Evolutionary conservation across 2,329 filamentous ascomycete species (phyloP).

Genomic region (Fusarium dimerum): DNA sequence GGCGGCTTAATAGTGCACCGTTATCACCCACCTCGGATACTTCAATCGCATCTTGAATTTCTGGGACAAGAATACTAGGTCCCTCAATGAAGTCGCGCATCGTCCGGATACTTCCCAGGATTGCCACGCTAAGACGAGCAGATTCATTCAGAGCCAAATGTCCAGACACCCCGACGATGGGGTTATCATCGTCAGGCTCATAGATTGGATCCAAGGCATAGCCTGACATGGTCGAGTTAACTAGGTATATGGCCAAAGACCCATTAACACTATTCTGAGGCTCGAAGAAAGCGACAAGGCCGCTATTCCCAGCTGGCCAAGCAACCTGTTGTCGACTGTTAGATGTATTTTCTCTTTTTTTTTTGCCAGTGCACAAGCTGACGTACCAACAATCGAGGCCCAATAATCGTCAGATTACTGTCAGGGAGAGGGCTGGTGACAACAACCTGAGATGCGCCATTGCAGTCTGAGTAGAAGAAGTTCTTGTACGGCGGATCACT

Average conservation of each 20-base stretch:
- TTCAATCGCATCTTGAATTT: constrained; percentile 56
- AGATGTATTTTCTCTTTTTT: background rate
- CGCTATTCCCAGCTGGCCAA: constrained; percentile 68
- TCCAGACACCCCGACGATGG: constrained; percentile 55
- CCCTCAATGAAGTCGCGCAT: constrained; percentile 66
- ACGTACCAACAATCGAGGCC: constrained; percentile 52
- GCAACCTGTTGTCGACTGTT: constrained; percentile 38
- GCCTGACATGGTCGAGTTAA: constrained; percentile 49
- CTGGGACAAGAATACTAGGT: constrained; percentile 48
- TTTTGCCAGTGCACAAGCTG: background rate
- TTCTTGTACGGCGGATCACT: constrained; percentile 63
- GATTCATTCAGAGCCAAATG: constrained; percentile 59
- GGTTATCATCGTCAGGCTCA: constrained; percentile 22
- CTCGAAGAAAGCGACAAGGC: constrained; percentile 57
- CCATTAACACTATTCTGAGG: constrained; percentile 55
- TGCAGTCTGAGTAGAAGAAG: constrained; percentile 67
- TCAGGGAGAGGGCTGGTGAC: constrained; percentile 57
- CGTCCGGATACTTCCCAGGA: constrained; percentile 62
- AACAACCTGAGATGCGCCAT: constrained; percentile 59
- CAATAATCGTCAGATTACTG: constrained; percentile 55
- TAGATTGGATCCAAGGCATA: constrained; percentile 48
- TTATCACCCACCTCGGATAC: constrained; percentile 41
- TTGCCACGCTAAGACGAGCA: constrained; percentile 54
- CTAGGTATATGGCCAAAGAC: constrained; percentile 51
- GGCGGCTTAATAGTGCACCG: constrained; percentile 49